Conservation (phyloP, 2,329 filamentous ascomycete genomes). For the Madurella fahalii region DNA sequence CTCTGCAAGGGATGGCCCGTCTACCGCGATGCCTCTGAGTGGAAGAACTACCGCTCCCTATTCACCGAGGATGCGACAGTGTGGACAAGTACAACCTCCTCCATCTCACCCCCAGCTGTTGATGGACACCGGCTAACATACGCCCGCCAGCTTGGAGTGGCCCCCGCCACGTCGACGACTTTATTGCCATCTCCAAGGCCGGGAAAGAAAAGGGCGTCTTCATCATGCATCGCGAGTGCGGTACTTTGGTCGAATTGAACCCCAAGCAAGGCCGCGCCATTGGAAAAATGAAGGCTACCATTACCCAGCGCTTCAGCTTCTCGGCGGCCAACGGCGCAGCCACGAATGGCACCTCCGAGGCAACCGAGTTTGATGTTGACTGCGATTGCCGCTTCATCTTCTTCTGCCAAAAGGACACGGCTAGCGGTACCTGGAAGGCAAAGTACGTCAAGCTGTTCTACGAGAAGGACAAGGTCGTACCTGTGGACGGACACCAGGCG, state of each 20-base stretch:
- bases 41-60: slow-evolving; percentile 48
- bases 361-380: slow-evolving; percentile 43
- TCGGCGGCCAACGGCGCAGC: not conserved
- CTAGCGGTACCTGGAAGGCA: slow-evolving; percentile 35
- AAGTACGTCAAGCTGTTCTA: slow-evolving; percentile 46
- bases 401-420: slow-evolving; percentile 37
- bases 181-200: slow-evolving; percentile 46
- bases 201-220: slow-evolving; percentile 50
- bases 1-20: slow-evolving; percentile 53
- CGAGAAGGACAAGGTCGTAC: slow-evolving; percentile 48
- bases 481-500: slow-evolving; percentile 39
- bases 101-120: not conserved
- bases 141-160: slow-evolving; percentile 42
- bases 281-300: slow-evolving; percentile 52
- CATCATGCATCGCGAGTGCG: slow-evolving; percentile 55
- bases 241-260: slow-evolving; percentile 44
- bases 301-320: slow-evolving; percentile 45
- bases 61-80: slow-evolving; percentile 45
- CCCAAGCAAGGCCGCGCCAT: slow-evolving; percentile 38
- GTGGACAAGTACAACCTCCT: slow-evolving; percentile 43
- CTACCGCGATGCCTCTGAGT: slow-evolving; percentile 50
- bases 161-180: slow-evolving; percentile 39
- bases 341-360: slow-evolving; percentile 19
- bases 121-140: not conserved
- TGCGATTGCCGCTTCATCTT: slow-evolving; percentile 49